Base-by-base conservation (phyloP, 169 alveolate genomes). In the Plasmodium knowlesi region DNA sequence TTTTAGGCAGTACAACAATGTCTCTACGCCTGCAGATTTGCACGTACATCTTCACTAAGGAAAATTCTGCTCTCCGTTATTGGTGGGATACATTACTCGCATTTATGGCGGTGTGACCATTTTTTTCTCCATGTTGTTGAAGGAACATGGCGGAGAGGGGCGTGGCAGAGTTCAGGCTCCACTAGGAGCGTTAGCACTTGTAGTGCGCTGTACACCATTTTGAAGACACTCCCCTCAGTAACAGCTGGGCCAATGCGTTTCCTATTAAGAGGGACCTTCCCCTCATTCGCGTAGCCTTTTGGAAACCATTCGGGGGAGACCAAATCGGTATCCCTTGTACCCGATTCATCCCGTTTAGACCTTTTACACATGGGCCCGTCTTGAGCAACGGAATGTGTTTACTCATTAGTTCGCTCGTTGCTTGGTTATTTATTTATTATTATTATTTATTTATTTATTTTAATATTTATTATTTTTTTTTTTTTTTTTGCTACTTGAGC, bases 1-100 rank as follows among this genome's bases (percentile, higher is more conserved):
- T 78, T 97, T 96, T 95, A 93, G 98, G 79, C 98, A 97, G 70
- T 95, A 95, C 73, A 92, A 95, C 57, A 96, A 96, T 22, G 97
- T 96, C 37, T 92, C 94, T 54, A 95, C 97, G 5, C 97, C 97
- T 14, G 96, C 96, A 57, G 96, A 92, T 78, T 95, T 96, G 34
- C 95, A 83, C 19, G 97, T 95, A 1, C 95, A 95, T 83, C 94
- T 96, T 70, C 97, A 96, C 78, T 96, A 54, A 91, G 37, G 30
- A 8, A 19, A 50, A 14, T 50, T 50, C 0, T 12, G 5, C 5
- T 50, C 25, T 50, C 61, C 25, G 25, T 50, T 50, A 50, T 14
- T 50, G 5, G 5, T 25, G 76, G 37, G 76, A 22, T 28, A 25
- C 37, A 28, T 19, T 8, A 28, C 37, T 8, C 22, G 76, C 2